phyloP scores from a whole-genome alignment of 768 basidiomycete genomes.

The Xerocomus spinulosus region DNA sequence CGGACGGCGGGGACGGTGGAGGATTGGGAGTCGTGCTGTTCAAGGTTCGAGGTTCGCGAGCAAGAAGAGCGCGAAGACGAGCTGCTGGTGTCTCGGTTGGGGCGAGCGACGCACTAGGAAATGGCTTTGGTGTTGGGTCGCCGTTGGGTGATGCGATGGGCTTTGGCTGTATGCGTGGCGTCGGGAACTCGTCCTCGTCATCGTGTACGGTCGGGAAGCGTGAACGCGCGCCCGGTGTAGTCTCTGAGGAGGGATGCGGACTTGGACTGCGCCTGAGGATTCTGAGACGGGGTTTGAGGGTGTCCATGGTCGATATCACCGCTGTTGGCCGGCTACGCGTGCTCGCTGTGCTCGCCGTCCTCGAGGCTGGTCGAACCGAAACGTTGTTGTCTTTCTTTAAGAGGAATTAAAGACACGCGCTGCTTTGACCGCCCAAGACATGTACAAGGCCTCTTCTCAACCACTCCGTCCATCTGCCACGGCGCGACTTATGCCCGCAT shows the following conservation, averaged over 20 bases:
- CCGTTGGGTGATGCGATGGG: constrained; percentile 16
- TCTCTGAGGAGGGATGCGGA: constrained; percentile 12
- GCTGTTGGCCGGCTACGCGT: constrained; percentile 1
- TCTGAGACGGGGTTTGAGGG: constrained; percentile 21
- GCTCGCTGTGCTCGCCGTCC: constrained; percentile 15
- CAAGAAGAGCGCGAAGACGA: constrained; percentile 59
- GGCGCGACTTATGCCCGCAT: neutral
- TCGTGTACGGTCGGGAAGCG: constrained; percentile 12
- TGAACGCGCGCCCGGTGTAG: constrained; percentile 19
- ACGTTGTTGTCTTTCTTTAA: constrained; percentile 11
- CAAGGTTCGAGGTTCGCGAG: constrained; percentile 43
- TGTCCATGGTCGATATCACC: constrained; percentile 14
- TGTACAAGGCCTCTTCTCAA: no score
- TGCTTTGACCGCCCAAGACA: no score
- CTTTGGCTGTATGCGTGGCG: constrained; percentile 24
- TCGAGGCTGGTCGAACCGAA: constrained; percentile 2
- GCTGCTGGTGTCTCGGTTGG: constrained; percentile 49
- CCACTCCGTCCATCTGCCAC: neutral
- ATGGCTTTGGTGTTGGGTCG: neutral
- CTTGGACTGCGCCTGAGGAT: constrained; percentile 18
- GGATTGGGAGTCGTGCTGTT: constrained; percentile 26
- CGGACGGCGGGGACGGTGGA: constrained; percentile 25
- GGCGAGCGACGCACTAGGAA: constrained; percentile 5
- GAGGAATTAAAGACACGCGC: constrained; percentile 1
- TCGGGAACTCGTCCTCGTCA: constrained; percentile 30